These are phyloP conservation scores for Pseudogymnoascus sp. DNA, from an alignment of 2,329 filamentous ascomycete species.

Conservation along the genomic window DNA sequence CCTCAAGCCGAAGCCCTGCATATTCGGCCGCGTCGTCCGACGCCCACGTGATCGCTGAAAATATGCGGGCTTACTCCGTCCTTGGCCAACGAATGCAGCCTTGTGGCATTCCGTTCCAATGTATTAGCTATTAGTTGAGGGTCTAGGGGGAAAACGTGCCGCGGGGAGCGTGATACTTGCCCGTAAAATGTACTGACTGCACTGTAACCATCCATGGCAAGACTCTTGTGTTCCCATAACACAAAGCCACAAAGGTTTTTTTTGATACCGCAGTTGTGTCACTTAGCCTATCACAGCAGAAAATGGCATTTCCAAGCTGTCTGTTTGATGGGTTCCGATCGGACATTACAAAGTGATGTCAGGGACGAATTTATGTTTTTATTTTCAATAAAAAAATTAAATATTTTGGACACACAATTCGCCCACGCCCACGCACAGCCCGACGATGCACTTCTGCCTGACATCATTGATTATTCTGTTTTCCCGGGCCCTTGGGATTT, in stretches of 20 bases:
- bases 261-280: conserved; percentile 1
- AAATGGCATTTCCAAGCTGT: not conserved
- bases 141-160: not conserved
- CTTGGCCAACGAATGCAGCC: conserved; percentile 6
- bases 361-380: not conserved
- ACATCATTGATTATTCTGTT: conserved; percentile 21
- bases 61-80: conserved; percentile 6
- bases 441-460: conserved; percentile 42
- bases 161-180: conserved; percentile 1
- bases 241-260: conserved; percentile 9
- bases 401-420: conserved; percentile 23
- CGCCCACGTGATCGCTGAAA: not conserved
- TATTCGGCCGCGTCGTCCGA: not conserved
- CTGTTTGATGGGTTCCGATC: not conserved
- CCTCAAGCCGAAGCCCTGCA: not conserved
- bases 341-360: conserved; percentile 1
- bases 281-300: conserved; percentile 1
- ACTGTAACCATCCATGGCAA: not conserved
- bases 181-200: not conserved
- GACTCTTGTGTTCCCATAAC: conserved; percentile 9
- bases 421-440: conserved; percentile 41
- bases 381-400: conserved; percentile 13
- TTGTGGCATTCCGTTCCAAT: conserved; percentile 9
- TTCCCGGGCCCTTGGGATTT: conserved; percentile 7
- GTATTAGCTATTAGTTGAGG: conserved; percentile 3